Evolutionary conservation across 371 early-diverging fungal genomes (phyloP).

Genomic region (Mucor circinelloides): DNA sequence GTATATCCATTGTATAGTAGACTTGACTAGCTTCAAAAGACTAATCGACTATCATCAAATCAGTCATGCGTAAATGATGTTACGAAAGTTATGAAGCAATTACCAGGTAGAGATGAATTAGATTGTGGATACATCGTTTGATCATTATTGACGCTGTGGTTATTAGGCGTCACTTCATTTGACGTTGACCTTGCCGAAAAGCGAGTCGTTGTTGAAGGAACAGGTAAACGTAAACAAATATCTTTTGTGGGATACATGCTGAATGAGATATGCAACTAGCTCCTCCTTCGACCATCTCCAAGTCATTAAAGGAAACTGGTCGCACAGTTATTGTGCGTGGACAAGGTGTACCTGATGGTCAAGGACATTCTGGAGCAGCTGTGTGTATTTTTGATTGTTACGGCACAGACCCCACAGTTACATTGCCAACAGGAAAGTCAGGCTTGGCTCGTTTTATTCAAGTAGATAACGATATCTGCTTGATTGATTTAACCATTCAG

Average conservation of each 20-base stretch:
- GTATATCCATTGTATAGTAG: not conserved
- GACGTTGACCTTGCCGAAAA: slow-evolving; percentile 63
- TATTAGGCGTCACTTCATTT: slow-evolving; percentile 53
- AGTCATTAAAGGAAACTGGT: slow-evolving; percentile 66
- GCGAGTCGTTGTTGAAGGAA: slow-evolving; percentile 66
- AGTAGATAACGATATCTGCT: slow-evolving; percentile 64
- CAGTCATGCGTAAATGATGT: slow-evolving; percentile 70
- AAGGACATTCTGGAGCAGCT: slow-evolving; percentile 72
- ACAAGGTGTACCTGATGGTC: slow-evolving; percentile 68
- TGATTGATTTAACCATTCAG: slow-evolving; percentile 78
- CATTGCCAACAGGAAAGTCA: slow-evolving; percentile 49
- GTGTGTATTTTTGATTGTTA: slow-evolving; percentile 86
- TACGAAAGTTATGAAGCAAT: slow-evolving; percentile 53
- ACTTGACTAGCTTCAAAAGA: not conserved
- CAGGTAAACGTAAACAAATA: slow-evolving; percentile 40
- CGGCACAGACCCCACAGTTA: slow-evolving; percentile 37
- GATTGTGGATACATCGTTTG: not conserved
- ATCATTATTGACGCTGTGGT: not conserved
- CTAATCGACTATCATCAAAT: not conserved
- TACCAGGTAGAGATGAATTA: slow-evolving; percentile 45
- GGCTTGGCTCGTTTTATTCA: slow-evolving; percentile 87
- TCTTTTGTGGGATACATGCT: too few species aligned
- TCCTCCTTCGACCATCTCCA: slow-evolving; percentile 66
- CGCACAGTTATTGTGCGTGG: slow-evolving; percentile 78
- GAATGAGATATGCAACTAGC: slow-evolving; percentile 30